Evolutionary conservation across 495 filamentous ascomycete species (phyloP).

Genomic region (Xylaria nigripes): DNA sequence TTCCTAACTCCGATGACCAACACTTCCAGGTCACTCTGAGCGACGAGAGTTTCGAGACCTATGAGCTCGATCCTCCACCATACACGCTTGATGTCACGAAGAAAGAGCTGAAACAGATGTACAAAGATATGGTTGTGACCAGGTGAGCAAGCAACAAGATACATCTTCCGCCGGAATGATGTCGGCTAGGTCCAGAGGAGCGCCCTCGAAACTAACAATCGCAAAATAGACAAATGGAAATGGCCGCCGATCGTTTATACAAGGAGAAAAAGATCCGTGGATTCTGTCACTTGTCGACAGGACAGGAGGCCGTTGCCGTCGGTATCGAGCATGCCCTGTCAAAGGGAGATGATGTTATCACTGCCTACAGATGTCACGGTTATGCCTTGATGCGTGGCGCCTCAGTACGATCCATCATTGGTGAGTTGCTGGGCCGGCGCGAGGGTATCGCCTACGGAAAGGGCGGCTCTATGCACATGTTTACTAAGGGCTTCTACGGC

Average conservation of each 20-base stretch:
- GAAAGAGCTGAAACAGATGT: conserved; percentile 97
- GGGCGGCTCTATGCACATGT: conserved; percentile 99
- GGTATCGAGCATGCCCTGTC: conserved; percentile 95
- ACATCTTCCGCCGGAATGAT: not conserved
- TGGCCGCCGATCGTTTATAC: conserved; percentile 95
- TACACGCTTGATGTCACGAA: conserved; percentile 91
- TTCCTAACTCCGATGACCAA: conserved; percentile 82
- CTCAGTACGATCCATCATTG: conserved; percentile 87
- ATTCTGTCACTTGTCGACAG: conserved; percentile 97
- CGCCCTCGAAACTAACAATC: not conserved
- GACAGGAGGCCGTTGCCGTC: conserved; percentile 93
- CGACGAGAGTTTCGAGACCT: conserved; percentile 98
- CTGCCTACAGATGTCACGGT: conserved; percentile 96
- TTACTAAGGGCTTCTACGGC: conserved; percentile 93
- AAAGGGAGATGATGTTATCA: conserved; percentile 89
- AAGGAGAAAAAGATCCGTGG: conserved; percentile 99
- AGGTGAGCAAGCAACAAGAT: conserved; percentile 49
- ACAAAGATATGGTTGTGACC: conserved; percentile 90
- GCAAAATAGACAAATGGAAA: conserved; percentile 82
- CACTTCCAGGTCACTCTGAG: conserved; percentile 86
- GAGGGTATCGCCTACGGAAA: conserved; percentile 98
- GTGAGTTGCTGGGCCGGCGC: conserved; percentile 87
- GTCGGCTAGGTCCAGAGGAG: not conserved
- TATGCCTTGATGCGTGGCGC: conserved; percentile 95
- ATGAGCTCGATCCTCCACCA: conserved; percentile 90